Conservation (phyloP, 2,329 filamentous ascomycete species). For the Phialemoniopsis sp. region DNA sequence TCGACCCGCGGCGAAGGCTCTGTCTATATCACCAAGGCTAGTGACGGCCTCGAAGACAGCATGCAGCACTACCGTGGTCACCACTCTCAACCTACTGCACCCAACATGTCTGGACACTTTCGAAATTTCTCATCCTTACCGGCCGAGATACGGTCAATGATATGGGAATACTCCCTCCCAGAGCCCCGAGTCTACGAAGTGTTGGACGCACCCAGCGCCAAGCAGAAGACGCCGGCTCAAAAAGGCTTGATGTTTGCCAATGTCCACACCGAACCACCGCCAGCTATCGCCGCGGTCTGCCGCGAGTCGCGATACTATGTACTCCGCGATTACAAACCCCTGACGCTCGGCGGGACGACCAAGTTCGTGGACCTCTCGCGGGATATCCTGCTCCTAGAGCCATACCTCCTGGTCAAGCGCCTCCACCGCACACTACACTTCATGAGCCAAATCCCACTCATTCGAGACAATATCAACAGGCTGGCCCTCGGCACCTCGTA, state of each 20-base stretch:
- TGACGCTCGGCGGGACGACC: constrained; percentile 38
- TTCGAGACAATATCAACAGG: constrained; percentile 32
- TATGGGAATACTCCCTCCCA: constrained; percentile 40
- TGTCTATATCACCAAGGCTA: too few relatives aligned
- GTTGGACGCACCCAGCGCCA: constrained; percentile 37
- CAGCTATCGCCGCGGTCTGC: constrained; percentile 36
- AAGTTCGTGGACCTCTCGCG: constrained; percentile 40
- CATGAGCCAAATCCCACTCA: constrained; percentile 38
- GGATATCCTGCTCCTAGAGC: constrained; percentile 41
- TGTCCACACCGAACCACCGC: constrained; percentile 37
- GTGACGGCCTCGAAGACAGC: constrained; percentile 1
- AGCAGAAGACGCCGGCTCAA: constrained; percentile 30
- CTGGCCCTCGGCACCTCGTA: constrained; percentile 43
- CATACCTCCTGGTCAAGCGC: constrained; percentile 41
- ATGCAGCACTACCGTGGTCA: constrained; percentile 16
- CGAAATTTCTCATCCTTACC: constrained; percentile 28
- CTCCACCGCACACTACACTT: constrained; percentile 40
- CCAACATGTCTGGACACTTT: constrained; percentile 15
- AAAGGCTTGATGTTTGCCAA: constrained; percentile 42
- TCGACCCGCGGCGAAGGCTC: background rate
- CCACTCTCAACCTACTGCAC: constrained; percentile 7
- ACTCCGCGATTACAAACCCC: constrained; percentile 35
- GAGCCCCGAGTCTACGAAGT: constrained; percentile 41
- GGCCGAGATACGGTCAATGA: constrained; percentile 37
- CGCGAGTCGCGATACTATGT: constrained; percentile 37